phyloP scores from a whole-genome alignment of 164 flowering plant genomes.

The Kingdonia uniflora region DNA sequence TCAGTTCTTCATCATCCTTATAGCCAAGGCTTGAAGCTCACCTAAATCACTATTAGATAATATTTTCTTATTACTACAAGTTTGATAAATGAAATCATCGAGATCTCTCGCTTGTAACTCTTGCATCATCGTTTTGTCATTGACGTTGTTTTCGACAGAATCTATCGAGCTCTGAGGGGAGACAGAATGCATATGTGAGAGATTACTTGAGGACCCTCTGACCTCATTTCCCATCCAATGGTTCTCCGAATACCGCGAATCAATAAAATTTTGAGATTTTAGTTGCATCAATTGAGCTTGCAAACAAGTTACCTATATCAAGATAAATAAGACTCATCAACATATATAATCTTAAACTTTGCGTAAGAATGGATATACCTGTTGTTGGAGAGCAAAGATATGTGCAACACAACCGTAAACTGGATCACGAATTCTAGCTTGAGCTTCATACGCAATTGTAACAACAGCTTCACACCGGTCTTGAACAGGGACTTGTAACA shows the following conservation, averaged over 20 bases:
- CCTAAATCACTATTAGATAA: slow-evolving; percentile 40
- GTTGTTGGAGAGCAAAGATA: slow-evolving; percentile 89
- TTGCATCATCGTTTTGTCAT: neutral
- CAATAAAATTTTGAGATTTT: slow-evolving; percentile 32
- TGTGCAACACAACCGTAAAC: slow-evolving; percentile 97
- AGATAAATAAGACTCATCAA: neutral
- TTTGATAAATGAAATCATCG: slow-evolving; percentile 18
- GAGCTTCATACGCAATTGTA: slow-evolving; percentile 96
- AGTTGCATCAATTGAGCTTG: slow-evolving; percentile 79
- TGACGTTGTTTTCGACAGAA: slow-evolving; percentile 22
- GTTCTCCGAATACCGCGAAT: slow-evolving; percentile 14
- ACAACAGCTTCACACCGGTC: slow-evolving; percentile 93
- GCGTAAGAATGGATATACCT: slow-evolving; percentile 34
- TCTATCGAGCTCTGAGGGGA: slow-evolving; percentile 59
- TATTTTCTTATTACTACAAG: slow-evolving; percentile 31
- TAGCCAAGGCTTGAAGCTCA: slow-evolving; percentile 73
- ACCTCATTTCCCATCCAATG: slow-evolving; percentile 27
- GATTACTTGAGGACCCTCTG: slow-evolving; percentile 11
- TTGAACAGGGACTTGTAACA: slow-evolving; percentile 60
- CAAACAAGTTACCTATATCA: slow-evolving; percentile 50
- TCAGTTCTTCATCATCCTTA: slow-evolving; percentile 72
- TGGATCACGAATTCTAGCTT: slow-evolving; percentile 85
- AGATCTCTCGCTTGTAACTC: slow-evolving; percentile 2
- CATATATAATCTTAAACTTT: no score
- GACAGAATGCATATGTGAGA: slow-evolving; percentile 18